Evolutionary conservation across 2,329 filamentous ascomycete genomes (phyloP).

Genomic region (Fusarium tricinctum): DNA sequence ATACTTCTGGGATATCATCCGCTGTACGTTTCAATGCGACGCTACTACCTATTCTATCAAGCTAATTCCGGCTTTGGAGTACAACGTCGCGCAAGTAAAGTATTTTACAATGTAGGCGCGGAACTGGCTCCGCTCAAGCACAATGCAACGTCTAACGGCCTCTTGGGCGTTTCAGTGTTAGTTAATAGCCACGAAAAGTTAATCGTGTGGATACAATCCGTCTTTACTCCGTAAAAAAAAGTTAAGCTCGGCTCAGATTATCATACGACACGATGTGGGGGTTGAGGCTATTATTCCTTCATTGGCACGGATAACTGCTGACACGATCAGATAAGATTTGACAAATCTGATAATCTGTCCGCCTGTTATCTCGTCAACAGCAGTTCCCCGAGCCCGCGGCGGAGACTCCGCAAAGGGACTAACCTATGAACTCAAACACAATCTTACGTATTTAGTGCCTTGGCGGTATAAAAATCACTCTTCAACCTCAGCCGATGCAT

Average conservation of each 20-base stretch:
- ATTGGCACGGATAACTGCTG: neutral
- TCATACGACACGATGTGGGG: slow-evolving; percentile 1
- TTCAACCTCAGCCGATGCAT: neutral
- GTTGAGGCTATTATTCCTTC: neutral
- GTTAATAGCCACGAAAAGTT: neutral
- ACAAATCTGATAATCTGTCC: slow-evolving; percentile 19
- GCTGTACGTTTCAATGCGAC: no score
- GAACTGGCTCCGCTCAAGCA: neutral
- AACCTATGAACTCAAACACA: neutral
- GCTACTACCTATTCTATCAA: no score
- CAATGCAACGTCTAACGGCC: neutral
- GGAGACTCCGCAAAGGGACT: slow-evolving; percentile 1
- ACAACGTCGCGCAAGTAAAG: no score
- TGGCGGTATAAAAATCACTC: slow-evolving; percentile 4
- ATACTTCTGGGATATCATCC: no score
- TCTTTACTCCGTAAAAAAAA: no score
- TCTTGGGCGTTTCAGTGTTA: neutral
- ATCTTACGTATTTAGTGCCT: slow-evolving; percentile 21
- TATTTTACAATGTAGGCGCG: no score
- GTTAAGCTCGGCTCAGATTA: neutral
- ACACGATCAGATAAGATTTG: slow-evolving; percentile 35
- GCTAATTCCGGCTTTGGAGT: no score
- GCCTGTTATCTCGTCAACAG: slow-evolving; percentile 10
- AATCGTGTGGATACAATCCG: neutral
- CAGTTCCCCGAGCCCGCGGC: neutral